Base-by-base conservation (phyloP, 768 basidiomycete species). In the Dacryopinax primogenitus region DNA sequence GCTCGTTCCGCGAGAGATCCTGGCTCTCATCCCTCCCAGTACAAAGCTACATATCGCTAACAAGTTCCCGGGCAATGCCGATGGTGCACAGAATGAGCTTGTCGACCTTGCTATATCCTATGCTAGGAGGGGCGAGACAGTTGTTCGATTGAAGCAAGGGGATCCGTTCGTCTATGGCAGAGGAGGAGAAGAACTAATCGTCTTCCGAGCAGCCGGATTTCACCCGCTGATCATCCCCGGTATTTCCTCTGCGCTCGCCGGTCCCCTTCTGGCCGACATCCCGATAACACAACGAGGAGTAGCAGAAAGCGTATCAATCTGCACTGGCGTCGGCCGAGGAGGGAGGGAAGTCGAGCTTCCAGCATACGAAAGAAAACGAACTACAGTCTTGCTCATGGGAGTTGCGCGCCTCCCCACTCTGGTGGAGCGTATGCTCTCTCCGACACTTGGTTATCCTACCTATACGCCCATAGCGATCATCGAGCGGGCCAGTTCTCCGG, bases 21-120 rank as follows among this genome's bases (percentile, higher is more conserved):
- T 99, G 21, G 85, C 82, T 0, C 79, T 97, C 30, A 90, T 98
- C 63, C 95, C 94, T 0, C 73, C 79, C 4, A 75, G 72, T 26
- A 75, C 73, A 34, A 21, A 65, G 0, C 81, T 97, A 7, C 86
- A 86, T 61, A 96, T 98, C 70, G 96, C 96, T 18, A 87, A 87
- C 69, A 99, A 99, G 72, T 97, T 95, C 77, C 96, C 96, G 0
- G 96, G 96, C 0, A 98, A 98, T 72, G 91, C 92, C 1, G 95
- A 99, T 62, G 87, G 87, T 15, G 92, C 94, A 1, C 96, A 99
- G 74, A 82, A 80, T 36, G 96, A 98, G 76, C 85, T 98, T 81
- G 95, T 96, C 92, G 84, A 88, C 66, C 84, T 87, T 3, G 96
- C 92, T 1, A 77, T 97, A 9, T 88, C 87, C 33, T 92, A 86